Base-by-base conservation (phyloP, 2,329 filamentous ascomycete species). In the Clathrospora elynae region DNA sequence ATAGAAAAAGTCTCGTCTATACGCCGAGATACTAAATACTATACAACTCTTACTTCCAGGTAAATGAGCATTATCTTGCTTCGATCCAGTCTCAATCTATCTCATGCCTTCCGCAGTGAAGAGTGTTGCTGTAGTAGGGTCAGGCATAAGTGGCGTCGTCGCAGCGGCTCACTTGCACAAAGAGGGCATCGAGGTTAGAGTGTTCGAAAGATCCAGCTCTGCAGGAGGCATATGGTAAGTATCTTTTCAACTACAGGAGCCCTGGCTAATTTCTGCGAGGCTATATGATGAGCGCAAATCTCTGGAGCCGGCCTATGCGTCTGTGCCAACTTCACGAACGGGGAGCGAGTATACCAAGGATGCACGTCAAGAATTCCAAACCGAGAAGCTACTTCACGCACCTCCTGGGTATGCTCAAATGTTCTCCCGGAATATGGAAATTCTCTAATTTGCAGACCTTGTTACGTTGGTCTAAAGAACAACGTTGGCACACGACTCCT, bases 221-320 rank as follows among this genome's bases (percentile, higher is more conserved):
- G 71, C 75, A n/a, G 80, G 81, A 2, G 80, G 81, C 10, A 73
- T 81, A 18, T 83, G 81, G 80, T 80, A 67, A 35, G 71, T 54
- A 11, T 36, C 2, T 6, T 12, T 3, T 7, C 2, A 12, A 2
- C 13, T 28, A 7, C 1, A n/a, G n/a, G 6, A 18, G 16, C 5
- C 2, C 12, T 2, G 6, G 1, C 12, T 49, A 17, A 48, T 1
- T 22, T 4, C 2, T 12, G 2, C 0, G 9, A 57, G 78, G 77
- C 58, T 78, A 0, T 80, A 74, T 50, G 76, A 82, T 47, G 73
- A 78, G 42, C 72, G 73, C 2, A 66, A 62, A 10, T 73, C 78
- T 0, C 58, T 73, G 5, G 78, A 81, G 37, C 73, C 76, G 6
- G 53, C 65, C 6, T 81, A 79, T 57, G 73, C 76, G 14, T 49